Percentiles rank a stretch among this genome's conserved stretches.
Conservation (phyloP, 179 eudicot genomes). For the Corrigiola litoralis region DNA sequence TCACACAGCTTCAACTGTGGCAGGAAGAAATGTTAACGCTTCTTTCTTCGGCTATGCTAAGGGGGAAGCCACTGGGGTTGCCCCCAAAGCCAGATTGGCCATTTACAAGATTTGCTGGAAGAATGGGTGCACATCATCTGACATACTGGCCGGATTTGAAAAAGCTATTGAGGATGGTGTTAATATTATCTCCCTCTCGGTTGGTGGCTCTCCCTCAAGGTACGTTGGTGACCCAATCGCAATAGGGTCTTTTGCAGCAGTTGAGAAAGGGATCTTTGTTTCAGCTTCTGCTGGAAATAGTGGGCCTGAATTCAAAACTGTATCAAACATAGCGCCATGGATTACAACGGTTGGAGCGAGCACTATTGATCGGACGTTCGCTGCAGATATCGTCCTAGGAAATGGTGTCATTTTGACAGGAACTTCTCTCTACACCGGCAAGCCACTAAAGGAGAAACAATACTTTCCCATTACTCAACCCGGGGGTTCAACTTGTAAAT, state of each 20-base stretch:
- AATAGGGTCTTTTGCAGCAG: slow-evolving; percentile 18
- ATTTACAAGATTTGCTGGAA: slow-evolving; percentile 56
- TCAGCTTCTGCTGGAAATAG: slow-evolving; percentile 20
- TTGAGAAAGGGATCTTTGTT: slow-evolving; percentile 14
- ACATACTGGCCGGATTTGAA: slow-evolving; percentile 53
- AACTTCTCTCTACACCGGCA: slow-evolving; percentile 18
- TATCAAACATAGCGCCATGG: slow-evolving; percentile 19
- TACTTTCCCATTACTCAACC: slow-evolving; percentile 1
- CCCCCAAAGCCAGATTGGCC: slow-evolving; percentile 71
- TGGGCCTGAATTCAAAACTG: not conserved
- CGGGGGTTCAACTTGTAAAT: not conserved
- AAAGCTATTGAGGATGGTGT: slow-evolving; percentile 57
- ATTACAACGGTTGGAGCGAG: slow-evolving; percentile 23
- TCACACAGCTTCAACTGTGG: slow-evolving; percentile 69
- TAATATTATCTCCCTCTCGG: slow-evolving; percentile 44
- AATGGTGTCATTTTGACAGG: slow-evolving; percentile 12
- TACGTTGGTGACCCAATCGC: slow-evolving; percentile 1
- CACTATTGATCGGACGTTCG: slow-evolving; percentile 16
- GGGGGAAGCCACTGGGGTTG: slow-evolving; percentile 59
- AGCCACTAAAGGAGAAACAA: not conserved
- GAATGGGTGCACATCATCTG: slow-evolving; percentile 41
- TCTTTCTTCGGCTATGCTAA: slow-evolving; percentile 54
- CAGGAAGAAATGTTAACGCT: slow-evolving; percentile 49
- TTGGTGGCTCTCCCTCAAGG: not conserved
- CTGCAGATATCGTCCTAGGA: slow-evolving; percentile 16